Base-by-base conservation (phyloP, 306 rosid species). In the Citrullus amarus region DNA sequence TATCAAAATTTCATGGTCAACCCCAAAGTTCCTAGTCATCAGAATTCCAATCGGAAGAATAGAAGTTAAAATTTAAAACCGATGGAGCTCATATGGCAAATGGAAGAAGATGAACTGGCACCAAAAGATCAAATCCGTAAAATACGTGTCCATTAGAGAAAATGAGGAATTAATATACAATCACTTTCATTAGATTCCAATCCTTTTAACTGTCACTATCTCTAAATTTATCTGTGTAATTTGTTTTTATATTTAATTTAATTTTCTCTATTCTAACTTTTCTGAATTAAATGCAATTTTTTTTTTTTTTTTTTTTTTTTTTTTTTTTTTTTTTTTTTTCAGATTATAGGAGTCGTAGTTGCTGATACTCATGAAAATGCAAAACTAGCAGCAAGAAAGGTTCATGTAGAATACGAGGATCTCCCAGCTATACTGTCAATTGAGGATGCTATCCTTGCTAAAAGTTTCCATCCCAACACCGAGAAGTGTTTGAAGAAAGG, bases 361-460 rank as follows among this genome's bases (percentile, higher is more conserved):
- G 97, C 97, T 20, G 97, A 91, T 87, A 92, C 96, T 48, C 97
- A 95, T 86, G 98, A 95, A 87, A 91, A 92, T 72, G 98, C 97
- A 79, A 95, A 91, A 86, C 53, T 83, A 80, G 97, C 97, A 28
- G 96, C 92, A 78, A 78, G 80, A 73, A 87, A 86, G 80, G 96
- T 95, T 79, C 85, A 75, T 41, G 82, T 95, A 28, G 90, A 88
- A 80, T 92, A 95, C 80, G 93, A 85, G 86, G 97, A 95, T 80
- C 95, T 91, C 76, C 96, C 95, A 39, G 92, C 97, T 44, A 83
- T 95, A 79, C 82, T 95, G 61, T 90, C 96, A 44, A 92, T 92
- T 85, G 82, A 84, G 86, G 98, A 95, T n/a, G 98, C 98, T 71
- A 44, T 95, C 46, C 22, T 84, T 76, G 97, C 97, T 82, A 79